Base-by-base conservation (phyloP, 1,284 basidiomycete genomes). In the Ustilago hordei region DNA sequence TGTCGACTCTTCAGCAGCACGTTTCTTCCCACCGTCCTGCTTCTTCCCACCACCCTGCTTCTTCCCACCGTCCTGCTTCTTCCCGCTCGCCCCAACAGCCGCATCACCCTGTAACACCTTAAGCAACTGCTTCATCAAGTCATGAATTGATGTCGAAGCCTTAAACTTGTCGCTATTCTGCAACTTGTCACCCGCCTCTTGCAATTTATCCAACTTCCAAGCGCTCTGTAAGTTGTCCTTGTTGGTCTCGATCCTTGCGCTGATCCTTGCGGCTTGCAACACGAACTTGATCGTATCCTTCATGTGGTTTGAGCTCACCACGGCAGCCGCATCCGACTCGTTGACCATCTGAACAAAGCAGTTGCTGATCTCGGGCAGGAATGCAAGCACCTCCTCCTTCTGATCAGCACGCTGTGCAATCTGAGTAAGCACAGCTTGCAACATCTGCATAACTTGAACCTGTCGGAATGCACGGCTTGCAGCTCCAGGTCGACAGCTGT, bases 261-360 rank as follows among this genome's bases (percentile, higher is more conserved):
- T 91, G 67, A 92, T 90, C 58, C 94, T 91, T 12, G 91, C 88
- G 39, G 91, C 90, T 23, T 90, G 86, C 8, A 94, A 87, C 0
- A 89, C 91, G 59, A 93, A 88, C 86, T 94, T 95, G 70, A 94
- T 87, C 15, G 94, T 86, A 35, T 94, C 93, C 86, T 94, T 96
- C 81, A 93, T 85, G 66, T 94, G 91, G 8, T 90, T 86, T 1
- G 92, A 88, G 34, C 91, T 92, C 63, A 93, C 50, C 45, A 62
- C 23, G 6, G 63, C 34, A 2, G 58, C 84, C 82, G 90, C 90
- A 3, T 88, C 84, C 82, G 90, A 90, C 8, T 91, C 90, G 9
- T 87, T 87, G 34, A 92, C 85, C 55, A 90, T 86, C 32, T 88
- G 87, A 54, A 91, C 88, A 31, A 94, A 86, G 3, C 87, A 86